Conservation (phyloP, 805 yeast species). For the Suhomyces emberorum region DNA sequence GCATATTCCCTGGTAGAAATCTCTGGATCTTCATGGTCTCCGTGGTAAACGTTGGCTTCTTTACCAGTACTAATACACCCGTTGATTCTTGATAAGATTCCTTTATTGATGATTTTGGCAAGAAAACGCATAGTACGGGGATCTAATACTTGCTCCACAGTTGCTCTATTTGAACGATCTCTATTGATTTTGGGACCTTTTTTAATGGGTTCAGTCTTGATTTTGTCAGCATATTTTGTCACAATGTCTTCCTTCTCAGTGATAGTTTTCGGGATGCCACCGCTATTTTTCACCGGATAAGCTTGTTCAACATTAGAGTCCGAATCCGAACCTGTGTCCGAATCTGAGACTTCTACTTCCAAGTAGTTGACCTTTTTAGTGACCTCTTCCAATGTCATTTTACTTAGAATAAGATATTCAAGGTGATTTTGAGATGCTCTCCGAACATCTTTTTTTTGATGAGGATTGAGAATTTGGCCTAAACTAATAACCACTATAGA, state of each 20-base stretch:
- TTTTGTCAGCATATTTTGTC: conserved; percentile 60
- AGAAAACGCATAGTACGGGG: conserved; percentile 88
- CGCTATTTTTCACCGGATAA: no score
- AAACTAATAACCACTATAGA: not conserved
- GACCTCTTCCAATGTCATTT: not conserved
- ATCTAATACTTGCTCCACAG: conserved; percentile 94
- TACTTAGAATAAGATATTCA: no score
- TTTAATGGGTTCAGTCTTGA: conserved; percentile 59
- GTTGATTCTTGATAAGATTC: conserved; percentile 77
- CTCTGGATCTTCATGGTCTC: conserved; percentile 56
- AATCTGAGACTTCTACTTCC: not conserved
- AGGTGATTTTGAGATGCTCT: no score
- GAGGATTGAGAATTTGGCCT: not conserved
- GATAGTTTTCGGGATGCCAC: conserved; percentile 20
- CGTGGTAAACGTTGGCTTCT: conserved; percentile 92
- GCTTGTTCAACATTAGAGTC: no score
- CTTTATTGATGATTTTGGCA: conserved; percentile 76
- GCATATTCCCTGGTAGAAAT: conserved; percentile 59
- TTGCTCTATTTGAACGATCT: conserved; percentile 91
- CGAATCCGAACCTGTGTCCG: not conserved
- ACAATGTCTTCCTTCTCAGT: conserved; percentile 46
- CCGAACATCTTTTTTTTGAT: conserved; percentile 1
- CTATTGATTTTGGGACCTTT: conserved; percentile 59
- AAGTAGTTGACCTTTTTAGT: not conserved
- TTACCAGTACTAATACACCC: conserved; percentile 97